phyloP scores from a whole-genome alignment of 1,139 yeast species.

The Diutina catenulata region DNA sequence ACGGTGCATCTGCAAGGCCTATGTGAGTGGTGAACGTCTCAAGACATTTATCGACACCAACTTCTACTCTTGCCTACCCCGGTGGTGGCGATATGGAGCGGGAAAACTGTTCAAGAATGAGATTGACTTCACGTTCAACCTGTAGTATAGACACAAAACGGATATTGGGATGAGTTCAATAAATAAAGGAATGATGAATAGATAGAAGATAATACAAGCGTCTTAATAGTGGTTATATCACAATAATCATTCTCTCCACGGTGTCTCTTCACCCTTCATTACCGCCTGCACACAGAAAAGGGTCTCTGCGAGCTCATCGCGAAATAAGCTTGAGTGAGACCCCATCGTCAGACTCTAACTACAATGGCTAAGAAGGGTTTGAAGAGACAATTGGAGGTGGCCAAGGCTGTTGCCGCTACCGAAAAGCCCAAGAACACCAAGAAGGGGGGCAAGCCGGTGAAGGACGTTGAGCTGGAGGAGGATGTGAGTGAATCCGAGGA shows the following conservation, averaged over 20 bases:
- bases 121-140: constrained; percentile 9
- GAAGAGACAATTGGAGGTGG: constrained; percentile 9
- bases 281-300: too few species aligned
- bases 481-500: constrained; percentile 6
- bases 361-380: constrained; percentile 11
- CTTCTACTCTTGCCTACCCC: constrained; percentile 60
- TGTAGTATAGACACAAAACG: not conserved
- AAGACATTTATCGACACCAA: constrained; percentile 39
- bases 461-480: constrained; percentile 6
- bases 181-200: too few species aligned
- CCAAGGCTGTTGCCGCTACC: constrained; percentile 8
- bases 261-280: too few species aligned
- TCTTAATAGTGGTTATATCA: too few species aligned
- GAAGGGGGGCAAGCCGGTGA: constrained; percentile 6
- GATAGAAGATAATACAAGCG: too few species aligned
- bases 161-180: too few species aligned
- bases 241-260: too few species aligned
- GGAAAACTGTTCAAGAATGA: constrained; percentile 41
- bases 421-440: constrained; percentile 5
- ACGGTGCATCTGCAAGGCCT: constrained; percentile 57
- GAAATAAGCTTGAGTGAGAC: too few species aligned
- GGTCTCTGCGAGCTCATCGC: too few species aligned
- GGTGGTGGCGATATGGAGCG: constrained; percentile 77
- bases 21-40: constrained; percentile 27
- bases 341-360: too few species aligned